Evolutionary conservation across 805 yeast genomes (phyloP).

Genomic region (Grigorovia jiainica): DNA sequence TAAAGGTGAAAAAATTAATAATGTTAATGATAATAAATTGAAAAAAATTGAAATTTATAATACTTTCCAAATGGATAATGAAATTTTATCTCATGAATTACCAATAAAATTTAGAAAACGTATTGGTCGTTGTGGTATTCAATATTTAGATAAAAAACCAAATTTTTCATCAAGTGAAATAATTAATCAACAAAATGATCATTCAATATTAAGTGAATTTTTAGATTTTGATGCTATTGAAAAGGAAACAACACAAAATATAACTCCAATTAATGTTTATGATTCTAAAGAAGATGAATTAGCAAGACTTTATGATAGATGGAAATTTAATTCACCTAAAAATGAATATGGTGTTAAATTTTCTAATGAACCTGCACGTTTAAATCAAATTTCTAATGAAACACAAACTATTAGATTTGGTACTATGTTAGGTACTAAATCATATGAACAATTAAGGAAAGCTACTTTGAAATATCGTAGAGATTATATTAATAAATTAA

Average conservation of each 20-base stretch:
- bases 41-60: conserved; percentile 29
- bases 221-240: conserved; percentile 32
- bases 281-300: conserved; percentile 37
- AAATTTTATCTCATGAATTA: conserved; percentile 31
- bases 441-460: conserved; percentile 71
- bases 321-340: conserved; percentile 59
- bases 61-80: conserved; percentile 27
- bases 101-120: conserved; percentile 63
- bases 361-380: conserved; percentile 67
- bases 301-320: conserved; percentile 48
- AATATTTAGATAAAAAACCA: conserved; percentile 68
- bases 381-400: conserved; percentile 74
- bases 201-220: conserved; percentile 32
- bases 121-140: conserved; percentile 58
- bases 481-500: conserved; percentile 35
- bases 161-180: conserved; percentile 28
- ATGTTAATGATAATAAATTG: conserved; percentile 15
- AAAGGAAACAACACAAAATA: conserved; percentile 16
- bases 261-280: conserved; percentile 33
- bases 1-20: conserved; percentile 25
- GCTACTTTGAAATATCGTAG: conserved; percentile 60
- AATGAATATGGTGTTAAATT: conserved; percentile 40
- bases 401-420: conserved; percentile 90
- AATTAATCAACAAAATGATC: conserved; percentile 4
- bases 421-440: conserved; percentile 78